These are phyloP conservation scores for Tolypocladium cylindrosporum DNA, from an alignment of 2,329 filamentous ascomycete genomes.

Conservation along the genomic window DNA sequence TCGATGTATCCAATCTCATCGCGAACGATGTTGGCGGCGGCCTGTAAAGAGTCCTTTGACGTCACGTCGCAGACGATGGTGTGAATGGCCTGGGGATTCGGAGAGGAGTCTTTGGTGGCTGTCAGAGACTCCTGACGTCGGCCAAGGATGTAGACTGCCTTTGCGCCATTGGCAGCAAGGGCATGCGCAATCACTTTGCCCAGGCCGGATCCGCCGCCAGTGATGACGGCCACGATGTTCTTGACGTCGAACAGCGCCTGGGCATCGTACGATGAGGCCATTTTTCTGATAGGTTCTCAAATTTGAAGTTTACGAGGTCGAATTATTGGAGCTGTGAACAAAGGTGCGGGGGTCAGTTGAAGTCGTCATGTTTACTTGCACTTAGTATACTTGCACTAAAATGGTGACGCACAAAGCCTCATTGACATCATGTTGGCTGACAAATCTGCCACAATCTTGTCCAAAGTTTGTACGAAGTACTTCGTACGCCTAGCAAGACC, in stretches of 20 bases:
- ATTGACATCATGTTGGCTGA: no score
- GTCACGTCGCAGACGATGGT: conserved; percentile 31
- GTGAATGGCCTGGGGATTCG: conserved; percentile 18
- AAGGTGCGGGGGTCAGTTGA: no score
- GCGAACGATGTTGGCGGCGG: conserved; percentile 47
- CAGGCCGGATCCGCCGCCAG: conserved; percentile 47
- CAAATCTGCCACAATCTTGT: no score
- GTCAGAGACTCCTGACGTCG: conserved; percentile 24
- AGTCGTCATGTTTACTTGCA: no score
- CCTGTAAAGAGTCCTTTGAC: conserved; percentile 38
- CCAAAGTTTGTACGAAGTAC: no score
- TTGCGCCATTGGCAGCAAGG: conserved; percentile 14
- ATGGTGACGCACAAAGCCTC: no score
- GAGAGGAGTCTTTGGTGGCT: conserved; percentile 8
- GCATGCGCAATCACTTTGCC: conserved; percentile 44
- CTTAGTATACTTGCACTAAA: no score
- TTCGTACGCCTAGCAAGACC: no score
- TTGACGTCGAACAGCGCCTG: conserved; percentile 38
- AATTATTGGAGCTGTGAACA: no score
- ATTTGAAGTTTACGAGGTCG: background rate
- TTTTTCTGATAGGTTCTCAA: background rate
- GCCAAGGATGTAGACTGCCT: conserved; percentile 30
- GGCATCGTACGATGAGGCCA: conserved; percentile 7
- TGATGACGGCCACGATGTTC: conserved; percentile 47
- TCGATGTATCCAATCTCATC: conserved; percentile 50